Evolutionary conservation across 768 basidiomycete genomes (phyloP).

Genomic region (Holtermanniella nyarrowii): DNA sequence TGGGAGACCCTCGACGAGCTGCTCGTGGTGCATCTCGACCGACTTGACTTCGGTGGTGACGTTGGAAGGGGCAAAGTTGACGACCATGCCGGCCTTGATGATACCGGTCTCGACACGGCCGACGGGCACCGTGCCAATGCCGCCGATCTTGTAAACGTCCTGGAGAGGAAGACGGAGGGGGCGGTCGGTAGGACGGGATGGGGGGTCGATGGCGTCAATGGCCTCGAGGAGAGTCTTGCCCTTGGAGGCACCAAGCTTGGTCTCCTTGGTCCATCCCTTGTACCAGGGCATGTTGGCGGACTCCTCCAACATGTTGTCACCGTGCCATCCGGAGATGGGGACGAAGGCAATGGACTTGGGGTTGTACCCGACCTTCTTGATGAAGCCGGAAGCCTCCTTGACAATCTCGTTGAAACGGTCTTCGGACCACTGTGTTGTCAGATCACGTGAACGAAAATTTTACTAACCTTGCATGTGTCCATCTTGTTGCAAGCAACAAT

Average conservation of each 20-base stretch:
- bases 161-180: slow-evolving; percentile 99
- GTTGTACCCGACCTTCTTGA: slow-evolving; percentile 99
- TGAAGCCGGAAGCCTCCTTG: slow-evolving; percentile 95
- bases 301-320: slow-evolving; percentile 99
- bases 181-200: slow-evolving; percentile 92
- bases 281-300: slow-evolving; percentile 98
- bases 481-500: slow-evolving; percentile 94
- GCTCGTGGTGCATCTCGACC: slow-evolving; percentile 42
- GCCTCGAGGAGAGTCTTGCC: slow-evolving; percentile 99
- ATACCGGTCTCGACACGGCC: slow-evolving; percentile 99
- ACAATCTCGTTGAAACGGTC: slow-evolving; percentile 99
- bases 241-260: slow-evolving; percentile 82
- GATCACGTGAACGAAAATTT: neutral
- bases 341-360: slow-evolving; percentile 97
- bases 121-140: slow-evolving; percentile 99
- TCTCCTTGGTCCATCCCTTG: slow-evolving; percentile 99
- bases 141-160: slow-evolving; percentile 99
- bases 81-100: slow-evolving; percentile 99
- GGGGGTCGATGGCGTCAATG: slow-evolving; percentile 98
- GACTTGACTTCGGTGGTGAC: slow-evolving; percentile 99
- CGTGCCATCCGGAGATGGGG: slow-evolving; percentile 99
- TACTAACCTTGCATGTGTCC: slow-evolving; percentile 88
- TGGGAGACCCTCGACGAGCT: slow-evolving; percentile 83
- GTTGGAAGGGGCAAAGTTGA: slow-evolving; percentile 89
- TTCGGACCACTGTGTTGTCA: slow-evolving; percentile 72